These are phyloP conservation scores for Sarcocystis neurona DNA, from an alignment of 169 alveolate species.

Conservation along the genomic window DNA sequence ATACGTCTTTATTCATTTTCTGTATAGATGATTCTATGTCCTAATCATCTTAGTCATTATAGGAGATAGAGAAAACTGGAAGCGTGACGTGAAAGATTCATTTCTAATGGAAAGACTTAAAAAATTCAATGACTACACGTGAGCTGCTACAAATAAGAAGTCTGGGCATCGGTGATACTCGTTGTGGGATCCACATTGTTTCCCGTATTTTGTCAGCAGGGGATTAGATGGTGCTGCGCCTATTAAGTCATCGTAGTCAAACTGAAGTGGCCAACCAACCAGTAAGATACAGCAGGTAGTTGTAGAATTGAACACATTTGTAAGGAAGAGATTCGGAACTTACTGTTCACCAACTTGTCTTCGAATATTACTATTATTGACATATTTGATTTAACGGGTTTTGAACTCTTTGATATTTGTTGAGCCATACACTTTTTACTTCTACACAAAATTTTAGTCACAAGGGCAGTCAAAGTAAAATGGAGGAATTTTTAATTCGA, in stretches of 20 bases:
- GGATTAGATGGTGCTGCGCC: neutral
- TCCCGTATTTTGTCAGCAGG: neutral
- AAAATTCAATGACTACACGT: slow-evolving; percentile 21
- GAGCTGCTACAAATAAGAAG: slow-evolving; percentile 7
- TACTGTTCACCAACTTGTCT: too few relatives aligned
- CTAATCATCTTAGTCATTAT: neutral
- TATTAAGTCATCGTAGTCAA: neutral
- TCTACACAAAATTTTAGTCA: neutral
- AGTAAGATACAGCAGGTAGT: too few relatives aligned
- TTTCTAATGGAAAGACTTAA: slow-evolving; percentile 1
- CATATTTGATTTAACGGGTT: neutral
- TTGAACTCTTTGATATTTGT: slow-evolving; percentile 2
- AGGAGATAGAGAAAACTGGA: neutral
- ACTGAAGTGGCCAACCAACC: neutral
- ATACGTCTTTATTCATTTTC: neutral
- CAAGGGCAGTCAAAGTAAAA: neutral
- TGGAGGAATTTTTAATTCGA: neutral
- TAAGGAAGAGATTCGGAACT: too few relatives aligned
- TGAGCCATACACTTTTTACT: neutral
- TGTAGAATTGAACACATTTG: neutral
- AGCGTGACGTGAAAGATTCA: neutral
- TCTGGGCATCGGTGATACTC: slow-evolving; percentile 18
- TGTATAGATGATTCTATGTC: neutral
- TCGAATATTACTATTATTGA: too few relatives aligned
- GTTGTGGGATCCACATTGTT: neutral